A percentile compares a stretch with the other conserved stretches of the same genome.
Evolutionary conservation across 1,284 basidiomycete genomes (phyloP).

Genomic region (Irpex sp.): DNA sequence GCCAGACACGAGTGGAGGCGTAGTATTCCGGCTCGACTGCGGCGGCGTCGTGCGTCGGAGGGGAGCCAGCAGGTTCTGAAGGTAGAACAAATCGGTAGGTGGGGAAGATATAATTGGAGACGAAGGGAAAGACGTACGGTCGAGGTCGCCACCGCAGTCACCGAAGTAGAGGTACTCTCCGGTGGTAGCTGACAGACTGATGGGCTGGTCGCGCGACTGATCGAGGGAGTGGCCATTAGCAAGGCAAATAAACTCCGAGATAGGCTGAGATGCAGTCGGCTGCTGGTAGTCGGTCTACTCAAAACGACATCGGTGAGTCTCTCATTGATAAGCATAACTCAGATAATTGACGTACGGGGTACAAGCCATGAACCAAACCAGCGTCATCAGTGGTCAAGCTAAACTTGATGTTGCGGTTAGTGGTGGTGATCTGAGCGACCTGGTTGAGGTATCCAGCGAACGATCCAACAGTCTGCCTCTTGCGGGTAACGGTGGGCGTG

Average conservation of each 20-base stretch:
- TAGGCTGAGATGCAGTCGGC: neutral
- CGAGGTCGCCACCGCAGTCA: neutral
- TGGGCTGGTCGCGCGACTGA: neutral
- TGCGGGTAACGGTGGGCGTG: neutral
- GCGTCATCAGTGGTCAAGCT: neutral
- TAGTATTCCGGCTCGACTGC: neutral
- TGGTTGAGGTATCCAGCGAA: neutral
- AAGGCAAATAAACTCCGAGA: neutral
- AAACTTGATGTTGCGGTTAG: neutral
- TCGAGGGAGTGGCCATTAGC: neutral
- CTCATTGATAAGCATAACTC: neutral
- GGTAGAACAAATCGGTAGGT: neutral
- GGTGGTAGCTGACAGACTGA: neutral
- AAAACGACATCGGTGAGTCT: neutral
- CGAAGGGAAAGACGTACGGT: neutral
- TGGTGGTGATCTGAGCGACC: neutral
- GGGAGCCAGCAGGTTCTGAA: neutral
- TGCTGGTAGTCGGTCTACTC: slow-evolving; percentile 1
- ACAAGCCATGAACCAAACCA: neutral
- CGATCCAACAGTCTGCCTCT: neutral
- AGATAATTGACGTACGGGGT: neutral
- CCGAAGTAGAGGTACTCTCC: neutral
- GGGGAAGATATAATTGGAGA: neutral
- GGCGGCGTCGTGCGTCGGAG: neutral
- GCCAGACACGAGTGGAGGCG: neutral